Evolutionary conservation across 139 green algal species (phyloP).

Genomic region (Deuterostichococcus epilithicus): DNA sequence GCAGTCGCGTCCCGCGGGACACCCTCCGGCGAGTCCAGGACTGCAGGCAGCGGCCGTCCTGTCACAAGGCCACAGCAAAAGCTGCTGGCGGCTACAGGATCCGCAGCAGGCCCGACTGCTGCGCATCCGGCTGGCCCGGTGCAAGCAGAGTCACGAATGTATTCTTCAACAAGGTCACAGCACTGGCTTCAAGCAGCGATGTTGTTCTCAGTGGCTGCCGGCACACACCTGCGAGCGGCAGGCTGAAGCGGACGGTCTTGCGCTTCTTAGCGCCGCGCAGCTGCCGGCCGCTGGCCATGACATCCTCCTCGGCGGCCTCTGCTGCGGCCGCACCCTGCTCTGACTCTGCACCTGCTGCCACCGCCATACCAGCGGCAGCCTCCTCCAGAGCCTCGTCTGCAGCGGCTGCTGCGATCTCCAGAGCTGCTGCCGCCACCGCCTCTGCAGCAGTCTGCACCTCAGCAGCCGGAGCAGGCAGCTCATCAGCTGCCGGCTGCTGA

Average conservation of each 20-base stretch:
- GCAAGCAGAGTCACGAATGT: no score
- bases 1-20: slow-evolving; percentile 25
- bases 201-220: no score
- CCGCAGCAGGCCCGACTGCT: neutral
- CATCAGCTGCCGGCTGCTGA: no score
- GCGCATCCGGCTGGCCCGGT: no score
- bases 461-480: neutral
- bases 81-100: neutral
- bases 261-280: slow-evolving; percentile 9
- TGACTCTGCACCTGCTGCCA: neutral
- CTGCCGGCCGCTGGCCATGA: neutral
- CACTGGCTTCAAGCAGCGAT: no score
- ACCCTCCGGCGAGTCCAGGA: slow-evolving; percentile 34
- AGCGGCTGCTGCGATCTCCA: neutral
- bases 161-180: no score
- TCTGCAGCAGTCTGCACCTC: neutral
- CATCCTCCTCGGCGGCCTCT: neutral
- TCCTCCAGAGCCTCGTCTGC: neutral
- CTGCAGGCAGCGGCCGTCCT: neutral
- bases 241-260: slow-evolving; percentile 35
- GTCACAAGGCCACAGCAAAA: neutral
- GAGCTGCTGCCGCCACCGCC: neutral
- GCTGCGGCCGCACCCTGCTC: neutral
- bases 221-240: slow-evolving; percentile 8
- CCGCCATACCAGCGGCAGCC: neutral